Conservation (phyloP, 306 rosid species). For the Lablab purpureus region DNA sequence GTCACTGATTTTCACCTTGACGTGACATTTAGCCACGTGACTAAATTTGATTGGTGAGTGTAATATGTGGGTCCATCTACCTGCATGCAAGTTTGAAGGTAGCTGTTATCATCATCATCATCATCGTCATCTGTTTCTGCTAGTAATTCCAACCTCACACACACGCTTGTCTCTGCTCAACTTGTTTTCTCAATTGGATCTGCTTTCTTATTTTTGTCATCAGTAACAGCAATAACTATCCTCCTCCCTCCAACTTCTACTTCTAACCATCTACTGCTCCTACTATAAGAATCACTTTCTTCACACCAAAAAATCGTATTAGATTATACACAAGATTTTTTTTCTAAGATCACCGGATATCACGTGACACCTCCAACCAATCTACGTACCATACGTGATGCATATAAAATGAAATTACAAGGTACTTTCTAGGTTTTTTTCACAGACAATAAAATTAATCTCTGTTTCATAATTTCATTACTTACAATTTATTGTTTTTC, state of each 20-base stretch:
- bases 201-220: no score
- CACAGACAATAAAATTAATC: no score
- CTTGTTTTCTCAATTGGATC: no score
- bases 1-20: not conserved
- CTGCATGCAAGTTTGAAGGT: no score
- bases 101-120: no score
- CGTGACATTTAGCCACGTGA: slow-evolving; percentile 12
- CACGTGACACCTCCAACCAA: not conserved
- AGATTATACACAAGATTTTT: not conserved
- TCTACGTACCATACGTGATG: not conserved
- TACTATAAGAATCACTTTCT: not conserved
- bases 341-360: not conserved
- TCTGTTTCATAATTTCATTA: no score
- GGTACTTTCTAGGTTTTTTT: no score
- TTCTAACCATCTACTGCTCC: not conserved
- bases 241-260: not conserved
- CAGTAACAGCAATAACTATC: no score
- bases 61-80: no score
- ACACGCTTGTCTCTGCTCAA: not conserved
- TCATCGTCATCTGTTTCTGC: not conserved
- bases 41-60: not conserved
- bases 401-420: not conserved
- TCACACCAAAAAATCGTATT: not conserved
- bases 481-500: no score
- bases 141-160: not conserved